phyloP scores from a whole-genome alignment of 805 yeast genomes.

The Kluyveromyces wickerhamii region DNA sequence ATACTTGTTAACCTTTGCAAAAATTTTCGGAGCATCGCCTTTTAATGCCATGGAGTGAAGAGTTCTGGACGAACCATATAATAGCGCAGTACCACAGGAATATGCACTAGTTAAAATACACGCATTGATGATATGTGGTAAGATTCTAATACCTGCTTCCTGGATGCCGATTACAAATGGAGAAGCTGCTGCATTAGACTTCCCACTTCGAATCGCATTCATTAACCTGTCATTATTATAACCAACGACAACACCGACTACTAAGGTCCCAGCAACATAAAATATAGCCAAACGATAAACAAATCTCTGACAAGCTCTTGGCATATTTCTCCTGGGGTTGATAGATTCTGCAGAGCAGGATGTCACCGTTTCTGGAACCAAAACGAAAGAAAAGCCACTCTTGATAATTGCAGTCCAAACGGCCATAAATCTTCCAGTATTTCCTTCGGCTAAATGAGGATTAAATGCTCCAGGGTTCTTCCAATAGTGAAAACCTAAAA shows the following conservation, averaged over 20 bases:
- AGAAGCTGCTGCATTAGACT: slow-evolving; percentile 35
- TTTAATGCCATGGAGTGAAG: slow-evolving; percentile 35
- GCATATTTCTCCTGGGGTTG: slow-evolving; percentile 42
- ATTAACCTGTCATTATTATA: slow-evolving; percentile 36
- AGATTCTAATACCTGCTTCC: slow-evolving; percentile 40
- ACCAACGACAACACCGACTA: slow-evolving; percentile 52
- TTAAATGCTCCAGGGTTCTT: slow-evolving; percentile 41
- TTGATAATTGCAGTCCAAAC: slow-evolving; percentile 45
- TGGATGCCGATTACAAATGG: slow-evolving; percentile 45
- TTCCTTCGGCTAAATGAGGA: slow-evolving; percentile 28
- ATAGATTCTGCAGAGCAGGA: slow-evolving; percentile 41
- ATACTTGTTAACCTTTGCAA: slow-evolving; percentile 36
- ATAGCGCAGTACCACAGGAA: slow-evolving; percentile 34
- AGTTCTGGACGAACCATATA: slow-evolving; percentile 44
- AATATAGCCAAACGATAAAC: slow-evolving; percentile 47
- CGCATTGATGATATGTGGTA: slow-evolving; percentile 42
- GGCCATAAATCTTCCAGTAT: slow-evolving; percentile 43
- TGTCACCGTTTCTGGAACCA: slow-evolving; percentile 44
- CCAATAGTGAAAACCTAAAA: slow-evolving; percentile 62
- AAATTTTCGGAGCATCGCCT: slow-evolving; percentile 42
- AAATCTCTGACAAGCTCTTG: slow-evolving; percentile 45
- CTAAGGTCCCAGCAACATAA: slow-evolving; percentile 44
- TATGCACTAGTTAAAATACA: slow-evolving; percentile 39
- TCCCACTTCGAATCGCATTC: slow-evolving; percentile 30
- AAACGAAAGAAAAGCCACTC: slow-evolving; percentile 43